These are phyloP conservation scores for Colletotrichum agaves DNA, from an alignment of 2,329 filamentous ascomycete species.

Conservation along the genomic window DNA sequence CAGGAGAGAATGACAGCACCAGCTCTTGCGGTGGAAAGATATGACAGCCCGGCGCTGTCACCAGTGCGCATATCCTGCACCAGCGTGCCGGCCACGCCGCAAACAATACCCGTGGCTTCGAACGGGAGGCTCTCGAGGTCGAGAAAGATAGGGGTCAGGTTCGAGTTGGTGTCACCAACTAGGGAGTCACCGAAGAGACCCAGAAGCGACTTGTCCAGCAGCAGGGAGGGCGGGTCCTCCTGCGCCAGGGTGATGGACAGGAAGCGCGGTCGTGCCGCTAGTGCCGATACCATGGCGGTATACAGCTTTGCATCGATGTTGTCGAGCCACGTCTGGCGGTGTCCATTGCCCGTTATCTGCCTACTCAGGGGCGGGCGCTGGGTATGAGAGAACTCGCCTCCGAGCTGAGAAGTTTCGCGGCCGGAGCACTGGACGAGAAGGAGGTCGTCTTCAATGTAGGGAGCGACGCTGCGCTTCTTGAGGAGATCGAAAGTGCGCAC, in stretches of 20 bases:
- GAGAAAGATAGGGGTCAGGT: constrained; percentile 86
- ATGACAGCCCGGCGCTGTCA: constrained; percentile 81
- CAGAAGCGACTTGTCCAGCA: constrained; percentile 76
- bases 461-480: constrained; percentile 79
- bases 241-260: constrained; percentile 79
- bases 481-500: constrained; percentile 84
- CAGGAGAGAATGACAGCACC: constrained; percentile 88
- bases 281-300: constrained; percentile 69
- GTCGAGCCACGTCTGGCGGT: constrained; percentile 62
- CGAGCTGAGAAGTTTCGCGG: constrained; percentile 56
- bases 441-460: constrained; percentile 74
- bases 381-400: constrained; percentile 49
- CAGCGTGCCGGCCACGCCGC: constrained; percentile 86
- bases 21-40: constrained; percentile 87
- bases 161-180: constrained; percentile 77
- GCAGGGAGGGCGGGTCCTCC: constrained; percentile 77
- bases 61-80: constrained; percentile 74
- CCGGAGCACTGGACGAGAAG: constrained; percentile 87
- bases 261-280: constrained; percentile 73
- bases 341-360: constrained; percentile 50
- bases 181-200: constrained; percentile 76
- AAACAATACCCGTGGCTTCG: constrained; percentile 94
- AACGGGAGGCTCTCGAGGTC: constrained; percentile 84
- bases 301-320: constrained; percentile 72
- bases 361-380: constrained; percentile 47